Percentiles rank a stretch among this genome's conserved stretches.
Evolutionary conservation across 257 asterid species (phyloP).

Genomic region (Leptodermis oblonga): DNA sequence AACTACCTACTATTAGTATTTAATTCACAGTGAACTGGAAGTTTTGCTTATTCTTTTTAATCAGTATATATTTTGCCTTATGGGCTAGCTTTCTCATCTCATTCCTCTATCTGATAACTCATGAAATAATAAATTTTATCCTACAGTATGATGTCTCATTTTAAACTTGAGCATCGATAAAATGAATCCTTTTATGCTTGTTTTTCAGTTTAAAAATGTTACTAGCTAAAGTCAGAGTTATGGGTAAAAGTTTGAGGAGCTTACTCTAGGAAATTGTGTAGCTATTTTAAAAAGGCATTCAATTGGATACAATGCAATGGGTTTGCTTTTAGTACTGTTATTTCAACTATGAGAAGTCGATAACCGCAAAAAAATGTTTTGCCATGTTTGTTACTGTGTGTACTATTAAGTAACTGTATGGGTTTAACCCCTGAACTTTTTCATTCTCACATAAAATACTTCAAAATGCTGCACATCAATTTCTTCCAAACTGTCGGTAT

Average conservation of each 20-base stretch:
- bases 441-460: background rate
- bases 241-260: background rate
- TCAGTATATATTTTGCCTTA: background rate
- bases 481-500: background rate
- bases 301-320: background rate
- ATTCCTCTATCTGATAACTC: background rate
- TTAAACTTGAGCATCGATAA: background rate
- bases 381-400: background rate
- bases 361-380: background rate
- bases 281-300: background rate
- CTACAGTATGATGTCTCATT: background rate
- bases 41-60: background rate
- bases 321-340: background rate
- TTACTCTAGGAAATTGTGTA: background rate
- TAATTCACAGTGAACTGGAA: background rate
- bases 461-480: background rate
- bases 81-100: background rate
- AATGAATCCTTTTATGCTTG: background rate
- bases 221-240: background rate
- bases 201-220: background rate
- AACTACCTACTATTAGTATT: too few species aligned
- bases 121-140: background rate
- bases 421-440: background rate
- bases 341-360: background rate
- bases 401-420: background rate